A percentile compares a stretch with the other conserved stretches of the same genome.
Conservation (phyloP, 2,329 filamentous ascomycete species). For the Dothideomycetes sp. region DNA sequence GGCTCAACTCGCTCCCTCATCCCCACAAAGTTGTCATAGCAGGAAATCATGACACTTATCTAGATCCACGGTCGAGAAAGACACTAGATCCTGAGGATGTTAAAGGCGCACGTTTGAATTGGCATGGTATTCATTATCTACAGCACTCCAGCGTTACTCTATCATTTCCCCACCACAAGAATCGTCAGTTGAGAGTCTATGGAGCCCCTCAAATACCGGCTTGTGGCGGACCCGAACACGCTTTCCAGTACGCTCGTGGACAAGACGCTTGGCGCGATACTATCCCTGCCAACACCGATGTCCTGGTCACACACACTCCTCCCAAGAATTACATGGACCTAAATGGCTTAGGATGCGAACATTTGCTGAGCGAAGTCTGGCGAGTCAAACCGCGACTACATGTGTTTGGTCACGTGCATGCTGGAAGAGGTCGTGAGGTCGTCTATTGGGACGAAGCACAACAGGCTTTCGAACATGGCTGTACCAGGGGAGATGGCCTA, state of each 20-base stretch:
- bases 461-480: slow-evolving; percentile 58
- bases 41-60: slow-evolving; percentile 84
- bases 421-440: slow-evolving; percentile 58
- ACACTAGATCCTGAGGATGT: slow-evolving; percentile 42
- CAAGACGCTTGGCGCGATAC: slow-evolving; percentile 63
- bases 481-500: slow-evolving; percentile 32
- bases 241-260: slow-evolving; percentile 63
- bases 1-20: slow-evolving; percentile 67
- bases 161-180: slow-evolving; percentile 42
- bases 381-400: slow-evolving; percentile 65
- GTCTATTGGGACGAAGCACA: slow-evolving; percentile 70
- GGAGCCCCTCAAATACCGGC: slow-evolving; percentile 72
- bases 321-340: slow-evolving; percentile 62
- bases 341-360: slow-evolving; percentile 46
- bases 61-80: slow-evolving; percentile 57
- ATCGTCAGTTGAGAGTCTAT: slow-evolving; percentile 60
- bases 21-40: slow-evolving; percentile 70
- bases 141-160: slow-evolving; percentile 59
- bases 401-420: slow-evolving; percentile 80
- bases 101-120: slow-evolving; percentile 45
- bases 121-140: slow-evolving; percentile 65
- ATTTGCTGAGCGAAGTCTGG: slow-evolving; percentile 62
- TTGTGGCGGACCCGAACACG: slow-evolving; percentile 63
- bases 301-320: slow-evolving; percentile 74
- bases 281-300: slow-evolving; percentile 62